These are phyloP conservation scores for Candida yuanshanica DNA, from an alignment of 805 yeast species.

Conservation along the genomic window DNA sequence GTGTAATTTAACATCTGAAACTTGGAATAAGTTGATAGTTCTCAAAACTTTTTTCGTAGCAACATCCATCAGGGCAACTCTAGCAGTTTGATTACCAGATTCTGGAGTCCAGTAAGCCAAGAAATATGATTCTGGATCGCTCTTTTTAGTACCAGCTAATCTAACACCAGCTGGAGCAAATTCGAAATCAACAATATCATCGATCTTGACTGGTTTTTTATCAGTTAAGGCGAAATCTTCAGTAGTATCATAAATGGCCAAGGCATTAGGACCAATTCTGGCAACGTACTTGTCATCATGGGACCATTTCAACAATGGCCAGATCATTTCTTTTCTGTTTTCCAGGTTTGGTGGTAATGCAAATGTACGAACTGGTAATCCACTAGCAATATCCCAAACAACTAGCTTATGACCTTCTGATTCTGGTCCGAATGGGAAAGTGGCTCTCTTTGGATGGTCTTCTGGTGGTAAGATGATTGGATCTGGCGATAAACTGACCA, in stretches of 20 bases:
- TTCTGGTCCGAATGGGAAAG: conserved; percentile 78
- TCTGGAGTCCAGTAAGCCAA: conserved; percentile 98
- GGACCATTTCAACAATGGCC: conserved; percentile 98
- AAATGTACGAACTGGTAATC: conserved; percentile 82
- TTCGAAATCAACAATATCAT: conserved; percentile 84
- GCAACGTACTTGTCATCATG: conserved; percentile 90
- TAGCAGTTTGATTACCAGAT: conserved; percentile 84
- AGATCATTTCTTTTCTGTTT: conserved; percentile 61
- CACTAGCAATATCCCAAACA: conserved; percentile 85
- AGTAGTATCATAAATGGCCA: conserved; percentile 82
- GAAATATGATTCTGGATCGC: conserved; percentile 53
- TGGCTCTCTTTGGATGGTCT: conserved; percentile 55
- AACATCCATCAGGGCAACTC: conserved; percentile 84
- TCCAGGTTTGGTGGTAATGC: conserved; percentile 76
- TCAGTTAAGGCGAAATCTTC: conserved; percentile 74
- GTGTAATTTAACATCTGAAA: conserved; percentile 79
- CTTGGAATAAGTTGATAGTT: conserved; percentile 92
- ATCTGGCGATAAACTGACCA: conserved; percentile 85
- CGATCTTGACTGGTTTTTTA: conserved; percentile 76
- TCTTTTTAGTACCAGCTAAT: conserved; percentile 49
- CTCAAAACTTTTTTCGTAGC: conserved; percentile 80
- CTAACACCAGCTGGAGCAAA: conserved; percentile 89
- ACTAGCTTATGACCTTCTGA: conserved; percentile 92
- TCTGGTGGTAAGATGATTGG: conserved; percentile 71
- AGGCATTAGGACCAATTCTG: conserved; percentile 87